These are phyloP conservation scores for Elongisporangium prolatum DNA, from an alignment of 352 stramenopile genomes.

Conservation along the genomic window DNA sequence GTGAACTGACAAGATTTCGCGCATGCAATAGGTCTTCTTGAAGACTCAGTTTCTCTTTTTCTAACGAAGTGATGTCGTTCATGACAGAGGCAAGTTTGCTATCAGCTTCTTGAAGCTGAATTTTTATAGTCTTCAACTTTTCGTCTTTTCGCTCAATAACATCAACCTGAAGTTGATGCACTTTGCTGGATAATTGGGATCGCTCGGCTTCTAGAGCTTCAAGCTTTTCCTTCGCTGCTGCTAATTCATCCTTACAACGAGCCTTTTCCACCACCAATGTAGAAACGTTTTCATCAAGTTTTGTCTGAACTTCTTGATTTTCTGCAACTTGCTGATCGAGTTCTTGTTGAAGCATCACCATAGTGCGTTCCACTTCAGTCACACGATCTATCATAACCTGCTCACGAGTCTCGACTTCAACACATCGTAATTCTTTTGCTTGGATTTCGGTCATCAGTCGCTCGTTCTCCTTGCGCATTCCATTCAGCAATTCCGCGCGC, in stretches of 20 bases:
- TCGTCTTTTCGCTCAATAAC: constrained; percentile 1
- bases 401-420: constrained; percentile 11
- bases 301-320: constrained; percentile 11
- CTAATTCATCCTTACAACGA: background rate
- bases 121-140: background rate
- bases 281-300: constrained; percentile 18
- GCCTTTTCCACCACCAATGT: constrained; percentile 6
- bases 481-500: constrained; percentile 69
- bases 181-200: background rate
- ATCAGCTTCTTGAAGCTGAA: background rate
- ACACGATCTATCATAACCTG: constrained; percentile 11
- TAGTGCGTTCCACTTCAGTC: constrained; percentile 20
- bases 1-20: background rate
- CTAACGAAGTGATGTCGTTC: background rate
- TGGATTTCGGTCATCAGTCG: constrained; percentile 19
- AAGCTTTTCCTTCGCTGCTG: background rate
- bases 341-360: constrained; percentile 32
- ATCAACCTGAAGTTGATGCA: background rate
- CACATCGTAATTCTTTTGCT: constrained; percentile 15
- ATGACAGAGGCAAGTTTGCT: background rate
- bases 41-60: constrained; percentile 3
- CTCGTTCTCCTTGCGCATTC: constrained; percentile 76
- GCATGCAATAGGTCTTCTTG: constrained; percentile 9
- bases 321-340: constrained; percentile 30
- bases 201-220: background rate